Evolutionary conservation across 2,329 filamentous ascomycete species (phyloP), one percentile per base, ranked within the genome.

Genomic region (Rhynchosporium graminicola): DNA sequence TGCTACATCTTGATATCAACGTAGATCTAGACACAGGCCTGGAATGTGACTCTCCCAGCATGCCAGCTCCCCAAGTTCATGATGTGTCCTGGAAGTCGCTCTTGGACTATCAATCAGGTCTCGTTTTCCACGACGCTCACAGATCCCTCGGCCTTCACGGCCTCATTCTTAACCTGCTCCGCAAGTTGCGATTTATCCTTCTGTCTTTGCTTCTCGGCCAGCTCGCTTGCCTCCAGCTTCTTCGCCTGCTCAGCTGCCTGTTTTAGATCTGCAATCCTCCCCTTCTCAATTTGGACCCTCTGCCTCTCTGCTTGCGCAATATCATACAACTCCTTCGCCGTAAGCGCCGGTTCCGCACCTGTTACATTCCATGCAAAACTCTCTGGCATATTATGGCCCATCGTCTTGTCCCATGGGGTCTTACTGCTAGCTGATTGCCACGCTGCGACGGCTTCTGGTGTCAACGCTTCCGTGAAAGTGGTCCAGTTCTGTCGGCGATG

Each of bases 401-500:
- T 58, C 42, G 56, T 58, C 15, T 50, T 47, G 20, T 51, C 57
- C 26, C 43, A 29, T 2, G 48, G 46, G 4, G 9, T n/a, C 9
- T 40, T 46, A 1, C 31, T 40, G 15, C 20, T 36, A 2, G 57
- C 43, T 4, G n/a, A 20, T 7, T 54, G 8, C 10, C 36, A 52
- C 9, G 48, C 47, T 2, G 29, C 6, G 2, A 54, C 1, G 8
- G 60, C 48, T 12, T 40, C 36, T 13, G 42, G 47, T 2, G 55
- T 26, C 0, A 62, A 20, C 40, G 28, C 33, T 10, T 58, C 20
- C 13, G n/a, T 33, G 40, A 54, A 59, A 0, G 31, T 40, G 4
- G 55, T 47, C 55, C 55, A 62, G 15, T 62, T 57, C 2, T 29
- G 38, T 29, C 15, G 36, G 7, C 28, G 13, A 13, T 58, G n/a